These are phyloP conservation scores for Soucietia sequanensis DNA, from an alignment of 805 yeast species.

Conservation along the genomic window DNA sequence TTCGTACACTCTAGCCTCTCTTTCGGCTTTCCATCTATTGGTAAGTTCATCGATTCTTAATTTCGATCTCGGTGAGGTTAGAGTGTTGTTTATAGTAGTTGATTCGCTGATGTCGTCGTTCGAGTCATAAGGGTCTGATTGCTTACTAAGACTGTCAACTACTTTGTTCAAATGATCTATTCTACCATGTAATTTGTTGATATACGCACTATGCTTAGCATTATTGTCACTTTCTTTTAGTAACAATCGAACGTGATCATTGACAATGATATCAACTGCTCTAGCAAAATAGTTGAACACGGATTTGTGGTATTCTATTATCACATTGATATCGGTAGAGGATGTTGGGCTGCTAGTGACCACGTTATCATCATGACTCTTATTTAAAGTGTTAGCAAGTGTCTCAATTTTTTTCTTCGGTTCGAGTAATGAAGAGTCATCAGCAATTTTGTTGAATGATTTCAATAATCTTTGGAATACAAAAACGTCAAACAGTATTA, in stretches of 20 bases:
- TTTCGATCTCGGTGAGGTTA: slow-evolving; percentile 35
- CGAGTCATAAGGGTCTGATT: slow-evolving; percentile 5
- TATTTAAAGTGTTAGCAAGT: slow-evolving; percentile 26
- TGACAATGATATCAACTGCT: slow-evolving; percentile 57
- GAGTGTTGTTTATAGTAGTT: slow-evolving; percentile 1
- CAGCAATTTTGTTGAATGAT: slow-evolving; percentile 54
- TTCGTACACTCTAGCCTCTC: slow-evolving; percentile 68
- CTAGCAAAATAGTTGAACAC: slow-evolving; percentile 55
- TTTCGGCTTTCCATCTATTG: slow-evolving; percentile 65
- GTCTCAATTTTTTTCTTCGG: slow-evolving; percentile 52
- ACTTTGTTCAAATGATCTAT: slow-evolving; percentile 24
- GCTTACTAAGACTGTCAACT: slow-evolving; percentile 19
- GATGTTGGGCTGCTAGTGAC: slow-evolving; percentile 17
- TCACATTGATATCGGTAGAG: slow-evolving; percentile 16
- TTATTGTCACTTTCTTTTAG: slow-evolving; percentile 31
- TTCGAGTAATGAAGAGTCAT: slow-evolving; percentile 56
- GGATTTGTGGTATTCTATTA: slow-evolving; percentile 41
- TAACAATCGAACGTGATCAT: slow-evolving; percentile 49
- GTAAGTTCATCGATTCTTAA: slow-evolving; percentile 61
- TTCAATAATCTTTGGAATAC: slow-evolving; percentile 51
- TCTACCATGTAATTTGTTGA: slow-evolving; percentile 21
- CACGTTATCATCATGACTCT: too few species aligned
- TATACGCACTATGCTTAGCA: slow-evolving; percentile 16
- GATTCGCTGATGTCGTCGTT: slow-evolving; percentile 1
- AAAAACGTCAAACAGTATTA: slow-evolving; percentile 40